Conservation (phyloP, 2,329 filamentous ascomycete genomes). For the Ceratocystis smalleyi region DNA sequence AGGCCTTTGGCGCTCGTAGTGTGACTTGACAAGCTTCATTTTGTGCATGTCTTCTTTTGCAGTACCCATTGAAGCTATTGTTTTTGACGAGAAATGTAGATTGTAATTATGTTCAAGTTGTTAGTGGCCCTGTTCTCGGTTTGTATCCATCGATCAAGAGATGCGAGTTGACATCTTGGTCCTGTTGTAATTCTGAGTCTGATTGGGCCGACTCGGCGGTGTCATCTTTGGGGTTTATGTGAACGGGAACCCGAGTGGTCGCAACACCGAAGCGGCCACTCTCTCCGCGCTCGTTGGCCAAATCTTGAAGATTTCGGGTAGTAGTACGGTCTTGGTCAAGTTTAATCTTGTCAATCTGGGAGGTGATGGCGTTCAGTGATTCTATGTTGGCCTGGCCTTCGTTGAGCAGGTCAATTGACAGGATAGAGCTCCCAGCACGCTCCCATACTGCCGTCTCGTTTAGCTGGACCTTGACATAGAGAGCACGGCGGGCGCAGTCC, state of each 20-base stretch:
- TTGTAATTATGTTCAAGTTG: slow-evolving; percentile 1
- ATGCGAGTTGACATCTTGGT: slow-evolving; percentile 10
- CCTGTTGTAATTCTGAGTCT: background rate
- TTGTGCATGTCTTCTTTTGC: slow-evolving; percentile 1
- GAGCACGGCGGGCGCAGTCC: slow-evolving; percentile 59
- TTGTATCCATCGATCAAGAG: slow-evolving; percentile 16
- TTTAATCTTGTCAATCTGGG: slow-evolving; percentile 29
- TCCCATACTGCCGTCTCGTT: slow-evolving; percentile 76
- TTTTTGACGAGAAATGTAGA: background rate
- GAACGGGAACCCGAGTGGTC: slow-evolving; percentile 15
- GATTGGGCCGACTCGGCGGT: background rate
- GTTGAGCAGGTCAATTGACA: slow-evolving; percentile 47
- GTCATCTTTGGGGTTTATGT: slow-evolving; percentile 19
- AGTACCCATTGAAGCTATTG: background rate
- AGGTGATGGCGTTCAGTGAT: slow-evolving; percentile 26
- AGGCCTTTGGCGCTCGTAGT: background rate
- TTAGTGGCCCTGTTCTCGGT: slow-evolving; percentile 2
- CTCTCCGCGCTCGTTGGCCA: slow-evolving; percentile 37
- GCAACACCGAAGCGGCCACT: slow-evolving; percentile 17
- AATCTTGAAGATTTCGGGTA: slow-evolving; percentile 27
- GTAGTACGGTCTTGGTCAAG: slow-evolving; percentile 30
- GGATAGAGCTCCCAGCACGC: slow-evolving; percentile 42
- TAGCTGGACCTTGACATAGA: slow-evolving; percentile 81
- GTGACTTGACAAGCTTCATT: background rate
- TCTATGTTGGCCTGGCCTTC: slow-evolving; percentile 43